Conservation (phyloP, 331 rosid genomes). For the Ulmus americana region DNA sequence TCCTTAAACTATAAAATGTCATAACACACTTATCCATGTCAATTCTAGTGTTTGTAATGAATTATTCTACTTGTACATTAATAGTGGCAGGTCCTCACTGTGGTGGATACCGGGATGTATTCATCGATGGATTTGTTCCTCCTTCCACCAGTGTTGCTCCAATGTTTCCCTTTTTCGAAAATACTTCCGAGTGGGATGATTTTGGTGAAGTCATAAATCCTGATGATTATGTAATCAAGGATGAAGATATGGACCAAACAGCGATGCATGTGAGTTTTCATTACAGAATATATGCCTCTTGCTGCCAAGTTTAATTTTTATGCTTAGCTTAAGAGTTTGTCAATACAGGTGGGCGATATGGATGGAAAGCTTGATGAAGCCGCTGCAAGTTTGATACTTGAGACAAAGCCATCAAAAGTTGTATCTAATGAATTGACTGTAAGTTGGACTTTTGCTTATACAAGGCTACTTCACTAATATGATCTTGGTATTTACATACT, state of each 20-base stretch:
- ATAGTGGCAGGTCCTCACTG: slow-evolving; percentile 46
- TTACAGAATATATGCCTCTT: slow-evolving; percentile 20
- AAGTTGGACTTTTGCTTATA: slow-evolving; percentile 26
- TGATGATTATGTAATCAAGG: slow-evolving; percentile 90
- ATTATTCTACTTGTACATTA: slow-evolving; percentile 26
- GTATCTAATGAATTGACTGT: slow-evolving; percentile 77
- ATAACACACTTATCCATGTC: no score
- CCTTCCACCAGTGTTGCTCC: slow-evolving; percentile 80
- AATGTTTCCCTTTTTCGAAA: slow-evolving; percentile 84
- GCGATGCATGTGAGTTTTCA: slow-evolving; percentile 44
- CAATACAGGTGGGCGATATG: slow-evolving; percentile 58
- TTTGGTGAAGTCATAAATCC: slow-evolving; percentile 97
- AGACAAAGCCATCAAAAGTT: slow-evolving; percentile 92
- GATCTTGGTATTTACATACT: background rate
- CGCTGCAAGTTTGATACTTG: slow-evolving; percentile 74
- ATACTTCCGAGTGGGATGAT: slow-evolving; percentile 83
- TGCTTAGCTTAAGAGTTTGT: slow-evolving; percentile 6
- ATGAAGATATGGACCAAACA: slow-evolving; percentile 80
- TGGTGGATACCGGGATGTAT: slow-evolving; percentile 58
- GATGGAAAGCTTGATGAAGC: slow-evolving; percentile 82
- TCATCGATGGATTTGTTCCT: slow-evolving; percentile 86
- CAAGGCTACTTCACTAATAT: background rate
- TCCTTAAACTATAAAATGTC: background rate
- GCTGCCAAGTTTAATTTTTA: background rate
- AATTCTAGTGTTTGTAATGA: slow-evolving; percentile 7